Evolutionary conservation across 306 rosid genomes (phyloP).

Genomic region (Glycine soja): DNA sequence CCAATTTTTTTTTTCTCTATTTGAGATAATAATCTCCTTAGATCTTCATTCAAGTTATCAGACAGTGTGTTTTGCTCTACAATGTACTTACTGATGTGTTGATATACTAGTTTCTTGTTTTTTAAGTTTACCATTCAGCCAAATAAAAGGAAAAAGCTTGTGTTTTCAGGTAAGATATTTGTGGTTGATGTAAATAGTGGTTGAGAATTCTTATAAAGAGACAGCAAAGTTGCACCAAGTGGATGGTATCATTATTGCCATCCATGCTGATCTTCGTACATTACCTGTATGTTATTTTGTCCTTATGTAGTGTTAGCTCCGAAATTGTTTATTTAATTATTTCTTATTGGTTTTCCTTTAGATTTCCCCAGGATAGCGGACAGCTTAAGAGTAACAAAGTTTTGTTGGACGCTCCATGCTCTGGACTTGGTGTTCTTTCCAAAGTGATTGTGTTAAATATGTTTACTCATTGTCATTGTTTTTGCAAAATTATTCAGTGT

Average conservation of each 20-base stretch:
- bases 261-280: conserved; percentile 72
- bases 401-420: conserved; percentile 88
- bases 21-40: conserved; percentile 8
- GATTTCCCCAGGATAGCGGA: conserved; percentile 57
- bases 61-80: conserved; percentile 4
- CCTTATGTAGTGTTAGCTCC: conserved; percentile 16
- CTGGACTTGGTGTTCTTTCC: conserved; percentile 93
- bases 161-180: conserved; percentile 67
- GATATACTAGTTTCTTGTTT: conserved; percentile 6
- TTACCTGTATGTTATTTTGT: conserved; percentile 55
- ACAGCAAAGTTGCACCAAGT: conserved; percentile 80
- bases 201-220: conserved; percentile 85
- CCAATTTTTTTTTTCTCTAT: not conserved
- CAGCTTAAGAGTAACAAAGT: conserved; percentile 70
- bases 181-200: conserved; percentile 80
- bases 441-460: conserved; percentile 60
- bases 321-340: conserved; percentile 33
- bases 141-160: conserved; percentile 26
- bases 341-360: conserved; percentile 30
- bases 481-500: conserved; percentile 19
- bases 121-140: not conserved
- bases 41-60: not conserved
- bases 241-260: conserved; percentile 65
- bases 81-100: conserved; percentile 23
- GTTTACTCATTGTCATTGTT: not conserved